These are phyloP conservation scores for Chenopodium suecicum DNA, from an alignment of 148 eudicot species.

Conservation along the genomic window DNA sequence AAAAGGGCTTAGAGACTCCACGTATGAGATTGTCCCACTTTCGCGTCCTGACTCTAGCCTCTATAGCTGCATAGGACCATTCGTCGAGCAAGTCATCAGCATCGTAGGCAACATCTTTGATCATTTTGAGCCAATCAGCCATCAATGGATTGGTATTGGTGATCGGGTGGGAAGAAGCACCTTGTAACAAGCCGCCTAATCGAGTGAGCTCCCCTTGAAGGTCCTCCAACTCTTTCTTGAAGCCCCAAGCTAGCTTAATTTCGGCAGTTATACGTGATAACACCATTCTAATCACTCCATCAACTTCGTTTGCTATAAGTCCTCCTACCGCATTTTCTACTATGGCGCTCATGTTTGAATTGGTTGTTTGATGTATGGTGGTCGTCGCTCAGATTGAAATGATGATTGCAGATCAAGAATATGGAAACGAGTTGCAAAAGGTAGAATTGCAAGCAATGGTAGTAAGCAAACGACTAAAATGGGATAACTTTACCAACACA, in stretches of 20 bases:
- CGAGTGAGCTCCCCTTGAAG: not conserved
- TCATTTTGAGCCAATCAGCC: conserved; percentile 2
- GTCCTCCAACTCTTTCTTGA: not conserved
- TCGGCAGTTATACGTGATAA: not conserved
- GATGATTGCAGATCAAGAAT: no score
- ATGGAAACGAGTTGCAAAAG: no score
- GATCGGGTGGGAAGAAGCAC: not conserved
- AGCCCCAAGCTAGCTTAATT: not conserved
- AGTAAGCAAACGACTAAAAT: no score
- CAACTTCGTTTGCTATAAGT: not conserved
- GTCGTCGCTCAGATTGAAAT: no score
- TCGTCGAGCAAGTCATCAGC: conserved; percentile 13
- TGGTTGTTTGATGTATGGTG: no score
- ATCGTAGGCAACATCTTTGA: conserved; percentile 5
- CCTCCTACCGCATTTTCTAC: not conserved
- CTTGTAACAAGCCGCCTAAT: not conserved
- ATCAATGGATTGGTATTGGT: not conserved
- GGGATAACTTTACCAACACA: no score
- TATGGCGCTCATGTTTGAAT: not conserved
- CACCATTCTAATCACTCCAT: not conserved
- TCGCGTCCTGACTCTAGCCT: not conserved
- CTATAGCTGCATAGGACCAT: not conserved
- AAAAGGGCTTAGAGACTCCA: not conserved
- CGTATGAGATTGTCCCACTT: not conserved
- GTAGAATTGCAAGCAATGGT: no score